phyloP scores from a whole-genome alignment of 352 stramenopile species.

The Stephanocyclus meneghinianus region DNA sequence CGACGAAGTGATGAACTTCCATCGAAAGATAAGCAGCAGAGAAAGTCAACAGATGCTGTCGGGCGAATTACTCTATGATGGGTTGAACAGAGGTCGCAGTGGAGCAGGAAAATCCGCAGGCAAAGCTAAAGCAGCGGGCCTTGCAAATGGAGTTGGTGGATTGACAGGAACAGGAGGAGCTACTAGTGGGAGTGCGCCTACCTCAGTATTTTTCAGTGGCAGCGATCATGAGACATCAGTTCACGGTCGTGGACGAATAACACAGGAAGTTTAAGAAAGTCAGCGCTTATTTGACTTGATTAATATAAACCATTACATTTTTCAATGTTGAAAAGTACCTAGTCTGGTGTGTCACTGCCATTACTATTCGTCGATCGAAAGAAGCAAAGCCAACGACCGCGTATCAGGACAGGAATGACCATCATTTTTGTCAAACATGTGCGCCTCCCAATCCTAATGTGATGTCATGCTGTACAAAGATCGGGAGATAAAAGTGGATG shows the following conservation, averaged over 20 bases:
- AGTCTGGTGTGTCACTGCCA: not conserved
- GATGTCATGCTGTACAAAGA: too few species aligned
- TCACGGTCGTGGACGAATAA: constrained; percentile 34
- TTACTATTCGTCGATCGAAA: not conserved
- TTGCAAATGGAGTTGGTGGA: not conserved
- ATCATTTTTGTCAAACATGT: too few species aligned
- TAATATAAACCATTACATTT: not conserved
- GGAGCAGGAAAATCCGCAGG: not conserved
- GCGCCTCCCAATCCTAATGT: too few species aligned
- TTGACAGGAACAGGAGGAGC: constrained; percentile 8
- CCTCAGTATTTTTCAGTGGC: constrained; percentile 20
- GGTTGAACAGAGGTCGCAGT: constrained; percentile 18
- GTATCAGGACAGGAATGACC: too few species aligned
- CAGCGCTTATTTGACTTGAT: constrained; percentile 3
- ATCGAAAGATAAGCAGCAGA: constrained; percentile 50
- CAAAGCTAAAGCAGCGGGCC: not conserved
- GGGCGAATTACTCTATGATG: constrained; percentile 38
- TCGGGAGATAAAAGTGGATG: not conserved
- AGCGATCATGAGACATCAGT: constrained; percentile 17
- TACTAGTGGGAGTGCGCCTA: constrained; percentile 10
- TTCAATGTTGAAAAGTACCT: not conserved
- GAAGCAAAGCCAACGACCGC: not conserved
- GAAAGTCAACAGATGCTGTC: constrained; percentile 40
- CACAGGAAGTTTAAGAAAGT: constrained; percentile 42
- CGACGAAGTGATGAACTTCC: constrained; percentile 52